phyloP scores from a whole-genome alignment of 805 yeast genomes.

The Huiozyma naganishii region DNA sequence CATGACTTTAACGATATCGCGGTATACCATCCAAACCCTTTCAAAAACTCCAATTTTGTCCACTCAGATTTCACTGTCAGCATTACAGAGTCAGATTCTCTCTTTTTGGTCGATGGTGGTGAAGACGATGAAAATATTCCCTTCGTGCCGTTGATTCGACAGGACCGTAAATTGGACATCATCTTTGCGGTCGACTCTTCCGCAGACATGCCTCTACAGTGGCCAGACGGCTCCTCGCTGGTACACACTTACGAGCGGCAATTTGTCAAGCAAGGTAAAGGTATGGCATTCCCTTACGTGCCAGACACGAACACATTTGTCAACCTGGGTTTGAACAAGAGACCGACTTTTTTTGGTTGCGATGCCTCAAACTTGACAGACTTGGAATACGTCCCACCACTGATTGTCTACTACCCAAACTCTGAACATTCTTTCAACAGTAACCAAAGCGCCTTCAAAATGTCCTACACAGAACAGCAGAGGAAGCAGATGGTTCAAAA shows the following conservation, averaged over 20 bases:
- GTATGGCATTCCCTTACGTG: constrained; percentile 67
- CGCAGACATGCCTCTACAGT: constrained; percentile 45
- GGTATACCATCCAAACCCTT: constrained; percentile 64
- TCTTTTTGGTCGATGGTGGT: constrained; percentile 63
- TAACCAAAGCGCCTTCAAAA: constrained; percentile 63
- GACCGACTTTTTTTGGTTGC: constrained; percentile 81
- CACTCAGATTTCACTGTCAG: constrained; percentile 26
- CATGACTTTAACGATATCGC: constrained; percentile 56
- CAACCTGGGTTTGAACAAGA: constrained; percentile 48
- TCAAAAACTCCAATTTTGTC: constrained; percentile 34
- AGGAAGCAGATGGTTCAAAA: constrained; percentile 52
- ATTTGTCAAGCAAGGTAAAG: constrained; percentile 40
- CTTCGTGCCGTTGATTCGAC: constrained; percentile 49
- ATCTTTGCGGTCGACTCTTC: constrained; percentile 58
- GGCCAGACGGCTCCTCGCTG: constrained; percentile 64
- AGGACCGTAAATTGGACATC: constrained; percentile 49
- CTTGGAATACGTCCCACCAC: constrained; percentile 51
- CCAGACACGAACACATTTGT: constrained; percentile 59
- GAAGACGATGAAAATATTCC: constrained; percentile 59
- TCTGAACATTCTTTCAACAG: constrained; percentile 52
- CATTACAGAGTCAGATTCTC: constrained; percentile 32
- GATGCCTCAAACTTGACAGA: constrained; percentile 50
- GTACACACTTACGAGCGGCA: constrained; percentile 49
- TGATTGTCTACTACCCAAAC: constrained; percentile 67
- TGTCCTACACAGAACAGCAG: constrained; percentile 50